Evolutionary conservation across 2,329 filamentous ascomycete genomes (phyloP), one percentile per base, ranked within the genome.

Genomic region (Calonectria multiphialidica): DNA sequence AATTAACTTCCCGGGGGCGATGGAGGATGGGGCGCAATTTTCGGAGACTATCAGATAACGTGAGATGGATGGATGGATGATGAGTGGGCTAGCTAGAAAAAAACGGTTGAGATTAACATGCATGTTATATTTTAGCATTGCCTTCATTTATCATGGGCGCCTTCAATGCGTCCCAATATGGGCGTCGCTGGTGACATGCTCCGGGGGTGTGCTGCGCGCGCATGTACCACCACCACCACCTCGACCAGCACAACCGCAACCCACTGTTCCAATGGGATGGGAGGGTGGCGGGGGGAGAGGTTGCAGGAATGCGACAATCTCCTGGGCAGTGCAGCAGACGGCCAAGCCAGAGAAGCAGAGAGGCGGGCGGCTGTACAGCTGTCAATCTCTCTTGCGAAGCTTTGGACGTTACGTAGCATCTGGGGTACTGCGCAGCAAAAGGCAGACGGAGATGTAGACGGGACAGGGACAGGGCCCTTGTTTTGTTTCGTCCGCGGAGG

Each of bases 291-390:
- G 28, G 28, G 28, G 28, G 28, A 8, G 28, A 5, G 42, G 42
- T 45, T 37, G 12, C 42, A 61, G 65, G 50, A 67, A 67, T 59
- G 65, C 40, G n/a, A 50, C 62, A 25, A 37, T 49, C 62, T 49
- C 44, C 62, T 49, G 33, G 44, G 62, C 44, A n/a, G 44, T 65
- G 62, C 45, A 50, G 42, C 16, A 44, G 42, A 44, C n/a, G 42
- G 42, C 18, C 16, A 18, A 44, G n/a, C 18, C 42, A 44, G 28
- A 30, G 8, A 30, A 30, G 28, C 28, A 30, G 8, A 30, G 8
- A 30, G 28, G 8, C 28, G 8, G 8, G 28, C 5, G 28, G 28
- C 8, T 30, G 28, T 30, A 30, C 28, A 30, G 28, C 28, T 30
- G 28, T 5, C 28, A 30, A 5, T 30, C 18, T 44, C n/a, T 9